Percentiles rank a stretch among this genome's conserved stretches.
Evolutionary conservation across 257 asterid species (phyloP).

Genomic region (Solanum pimpinellifolium): DNA sequence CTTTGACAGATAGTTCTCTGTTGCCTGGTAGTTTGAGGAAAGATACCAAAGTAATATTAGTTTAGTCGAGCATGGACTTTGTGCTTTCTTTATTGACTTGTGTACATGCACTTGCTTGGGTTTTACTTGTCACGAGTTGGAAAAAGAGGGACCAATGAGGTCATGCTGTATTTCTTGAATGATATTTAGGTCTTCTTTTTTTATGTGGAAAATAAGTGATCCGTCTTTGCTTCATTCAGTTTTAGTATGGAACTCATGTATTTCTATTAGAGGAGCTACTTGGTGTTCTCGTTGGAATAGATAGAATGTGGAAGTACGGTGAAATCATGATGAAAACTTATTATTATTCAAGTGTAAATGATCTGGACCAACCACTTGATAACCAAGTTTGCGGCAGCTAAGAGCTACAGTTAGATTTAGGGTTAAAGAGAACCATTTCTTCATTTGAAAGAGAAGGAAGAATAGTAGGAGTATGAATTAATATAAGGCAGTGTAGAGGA

Average conservation of each 20-base stretch:
- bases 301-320: neutral
- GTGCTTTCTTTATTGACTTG: neutral
- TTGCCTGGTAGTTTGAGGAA: neutral
- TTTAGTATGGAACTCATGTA: neutral
- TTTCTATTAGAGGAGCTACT: neutral
- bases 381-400: neutral
- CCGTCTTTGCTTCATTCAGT: neutral
- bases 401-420: neutral
- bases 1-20: neutral
- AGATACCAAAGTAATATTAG: neutral
- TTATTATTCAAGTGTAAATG: neutral
- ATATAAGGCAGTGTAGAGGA: neutral
- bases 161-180: neutral
- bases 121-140: neutral
- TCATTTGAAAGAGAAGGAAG: neutral
- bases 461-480: neutral
- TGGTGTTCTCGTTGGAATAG: neutral
- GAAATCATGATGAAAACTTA: neutral
- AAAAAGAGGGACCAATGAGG: neutral
- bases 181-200: neutral
- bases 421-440: neutral
- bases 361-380: neutral
- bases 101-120: neutral
- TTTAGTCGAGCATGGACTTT: neutral
- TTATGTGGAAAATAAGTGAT: neutral